Base-by-base conservation (phyloP, 2,329 filamentous ascomycete genomes). In the Alternaria novae-zelandiae region DNA sequence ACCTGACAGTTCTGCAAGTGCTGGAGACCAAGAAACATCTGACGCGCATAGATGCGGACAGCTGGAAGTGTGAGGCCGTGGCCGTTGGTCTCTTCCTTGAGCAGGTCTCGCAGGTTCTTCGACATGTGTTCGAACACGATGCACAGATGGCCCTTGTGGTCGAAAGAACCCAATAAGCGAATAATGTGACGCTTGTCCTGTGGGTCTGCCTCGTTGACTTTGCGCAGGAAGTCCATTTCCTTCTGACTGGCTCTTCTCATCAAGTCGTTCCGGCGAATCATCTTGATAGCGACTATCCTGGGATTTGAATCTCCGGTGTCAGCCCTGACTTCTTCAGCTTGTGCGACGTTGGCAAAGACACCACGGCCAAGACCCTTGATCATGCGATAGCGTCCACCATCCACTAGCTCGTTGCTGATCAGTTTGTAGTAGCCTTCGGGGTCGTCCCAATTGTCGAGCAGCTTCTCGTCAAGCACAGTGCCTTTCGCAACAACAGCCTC, bases 381-480 rank as follows among this genome's bases (percentile, higher is more conserved):
- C 30, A 99, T 89, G 77, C 96, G 92, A 79, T 98, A 98, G 32
- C 94, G 91, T 30, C 90, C 90, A 28, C 89, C 89, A 36, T 97
- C 92, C 66, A 99, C 86, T 55, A 98, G 83, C 83, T 99, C 96
- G 74, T 95, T 94, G 44, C 94, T 89, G 61, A 96, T 93, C 61
- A 97, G 90, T 80, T 96, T 96, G 85, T 98, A 99, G 79, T 98
- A 98, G 6, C 95, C 96, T 75, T 99, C 94, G 56, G 91, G 89
- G 77, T 98, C 96, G 76, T 97, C 94, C 90, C 90, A 93, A 63
- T 97, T 95, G 74, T 98, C 95, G 56, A 97, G 87, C 79, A 97
- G 91, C 66, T 90, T 92, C 66, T 91, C 89, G 72, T 90, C 87
- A 30, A 90, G 78, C 10, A 76, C 68, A 15, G 70, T 74, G 51